A percentile compares a stretch with the other conserved stretches of the same genome.
These are phyloP conservation scores for Orbilia ellipsospora DNA, from an alignment of 2,329 filamentous ascomycete species.

Conservation along the genomic window DNA sequence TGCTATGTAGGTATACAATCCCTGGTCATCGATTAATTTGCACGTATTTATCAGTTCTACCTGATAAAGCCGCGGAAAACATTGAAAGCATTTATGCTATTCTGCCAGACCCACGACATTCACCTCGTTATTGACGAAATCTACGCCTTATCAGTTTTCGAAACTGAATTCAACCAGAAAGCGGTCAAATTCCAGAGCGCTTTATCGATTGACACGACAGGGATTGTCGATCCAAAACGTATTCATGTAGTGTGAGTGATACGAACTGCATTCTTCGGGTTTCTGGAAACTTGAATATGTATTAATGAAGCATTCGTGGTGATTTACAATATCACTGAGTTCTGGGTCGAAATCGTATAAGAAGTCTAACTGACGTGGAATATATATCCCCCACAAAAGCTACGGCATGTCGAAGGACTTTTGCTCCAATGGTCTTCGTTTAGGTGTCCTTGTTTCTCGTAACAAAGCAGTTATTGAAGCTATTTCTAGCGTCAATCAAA, in stretches of 20 bases:
- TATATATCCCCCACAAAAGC: neutral
- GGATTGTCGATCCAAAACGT: slow-evolving; percentile 65
- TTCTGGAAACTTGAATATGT: too few relatives aligned
- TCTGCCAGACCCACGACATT: slow-evolving; percentile 67
- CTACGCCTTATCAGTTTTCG: slow-evolving; percentile 69
- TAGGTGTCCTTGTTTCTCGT: slow-evolving; percentile 68
- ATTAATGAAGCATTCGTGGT: too few relatives aligned
- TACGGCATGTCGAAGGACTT: slow-evolving; percentile 68
- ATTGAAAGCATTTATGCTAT: slow-evolving; percentile 61
- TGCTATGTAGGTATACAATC: slow-evolving; percentile 57
- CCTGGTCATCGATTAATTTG: slow-evolving; percentile 10
- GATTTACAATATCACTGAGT: too few relatives aligned
- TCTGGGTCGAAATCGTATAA: too few relatives aligned
- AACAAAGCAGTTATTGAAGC: slow-evolving; percentile 63
- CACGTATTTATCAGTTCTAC: neutral
- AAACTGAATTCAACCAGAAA: slow-evolving; percentile 61
- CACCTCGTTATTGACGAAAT: slow-evolving; percentile 71
- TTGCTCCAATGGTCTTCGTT: slow-evolving; percentile 68
- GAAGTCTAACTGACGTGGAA: neutral
- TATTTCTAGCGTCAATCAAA: slow-evolving; percentile 63
- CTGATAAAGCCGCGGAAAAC: slow-evolving; percentile 56
- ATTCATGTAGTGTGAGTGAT: slow-evolving; percentile 65
- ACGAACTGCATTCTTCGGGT: neutral
- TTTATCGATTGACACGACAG: slow-evolving; percentile 64
- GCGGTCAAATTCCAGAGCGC: slow-evolving; percentile 64